Conservation (phyloP, 2,329 filamentous ascomycete genomes). For the Claviceps sp. region DNA sequence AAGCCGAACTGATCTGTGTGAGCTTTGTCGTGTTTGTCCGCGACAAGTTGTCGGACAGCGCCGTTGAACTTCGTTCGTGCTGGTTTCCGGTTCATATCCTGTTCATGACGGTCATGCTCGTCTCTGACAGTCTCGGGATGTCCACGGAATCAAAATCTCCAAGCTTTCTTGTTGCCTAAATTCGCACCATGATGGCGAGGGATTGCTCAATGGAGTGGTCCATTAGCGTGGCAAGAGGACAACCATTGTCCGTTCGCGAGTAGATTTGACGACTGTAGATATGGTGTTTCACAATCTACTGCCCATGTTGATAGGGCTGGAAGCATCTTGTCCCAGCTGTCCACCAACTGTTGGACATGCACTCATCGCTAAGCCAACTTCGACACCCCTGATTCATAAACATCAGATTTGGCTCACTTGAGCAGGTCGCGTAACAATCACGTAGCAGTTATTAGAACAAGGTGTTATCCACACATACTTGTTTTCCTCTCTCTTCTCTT, state of each 20-base stretch:
- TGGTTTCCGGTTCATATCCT: background rate
- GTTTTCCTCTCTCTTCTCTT: background rate
- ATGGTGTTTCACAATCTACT: background rate
- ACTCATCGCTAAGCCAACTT: background rate
- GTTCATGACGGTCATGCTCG: background rate
- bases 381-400: conserved; percentile 1
- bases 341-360: conserved; percentile 5
- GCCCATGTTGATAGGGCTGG: background rate
- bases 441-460: background rate
- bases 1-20: background rate
- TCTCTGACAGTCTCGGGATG: background rate
- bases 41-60: background rate
- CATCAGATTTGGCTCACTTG: conserved; percentile 3
- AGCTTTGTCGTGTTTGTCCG: conserved; percentile 1
- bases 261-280: background rate
- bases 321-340: background rate
- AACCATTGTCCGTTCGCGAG: background rate
- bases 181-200: background rate
- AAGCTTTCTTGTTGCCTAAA: background rate
- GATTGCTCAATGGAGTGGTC: no score
- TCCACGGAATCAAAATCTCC: background rate
- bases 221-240: background rate
- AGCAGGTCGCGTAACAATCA: background rate
- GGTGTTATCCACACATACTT: background rate
- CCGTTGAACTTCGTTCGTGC: background rate